Percentiles rank a stretch among this genome's conserved stretches.
phyloP scores from a whole-genome alignment of 192 early-diverging fungal genomes.

The Backusella morwellensis region DNA sequence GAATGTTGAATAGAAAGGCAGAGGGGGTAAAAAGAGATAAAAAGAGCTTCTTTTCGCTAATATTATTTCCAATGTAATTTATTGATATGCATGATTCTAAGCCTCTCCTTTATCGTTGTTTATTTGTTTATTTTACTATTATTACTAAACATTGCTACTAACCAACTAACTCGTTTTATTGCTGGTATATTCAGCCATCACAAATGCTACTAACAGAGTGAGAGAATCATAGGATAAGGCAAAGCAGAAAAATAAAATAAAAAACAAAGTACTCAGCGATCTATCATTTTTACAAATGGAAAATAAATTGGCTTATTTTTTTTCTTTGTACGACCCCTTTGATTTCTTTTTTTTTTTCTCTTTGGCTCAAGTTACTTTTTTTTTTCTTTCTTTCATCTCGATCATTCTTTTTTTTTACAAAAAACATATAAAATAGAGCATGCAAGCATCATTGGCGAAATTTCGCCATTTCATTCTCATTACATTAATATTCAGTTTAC shows the following conservation, averaged over 20 bases:
- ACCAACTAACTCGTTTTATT: not conserved
- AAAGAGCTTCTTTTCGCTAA: not conserved
- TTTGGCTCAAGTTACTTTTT: not conserved
- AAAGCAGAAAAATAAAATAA: not conserved
- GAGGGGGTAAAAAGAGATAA: not conserved
- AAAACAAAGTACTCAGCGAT: not conserved
- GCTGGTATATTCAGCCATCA: not conserved
- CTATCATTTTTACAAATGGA: not conserved
- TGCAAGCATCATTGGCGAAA: conserved; percentile 2
- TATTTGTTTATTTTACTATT: not conserved
- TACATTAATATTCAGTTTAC: not conserved
- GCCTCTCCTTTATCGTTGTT: conserved; percentile 5
- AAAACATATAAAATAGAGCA: not conserved
- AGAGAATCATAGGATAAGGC: not conserved
- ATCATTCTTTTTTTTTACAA: not conserved
- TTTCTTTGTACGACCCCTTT: not conserved
- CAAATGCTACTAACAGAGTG: too few relatives aligned
- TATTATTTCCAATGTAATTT: not conserved
- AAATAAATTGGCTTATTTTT: not conserved
- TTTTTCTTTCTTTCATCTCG: not conserved
- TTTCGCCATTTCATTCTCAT: conserved; percentile 1
- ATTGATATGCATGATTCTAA: not conserved
- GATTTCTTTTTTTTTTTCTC: not conserved
- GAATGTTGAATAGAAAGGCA: not conserved
- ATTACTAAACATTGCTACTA: not conserved